These are phyloP conservation scores for Acephala macrosclerotiorum DNA, from an alignment of 2,329 filamentous ascomycete species.

Conservation along the genomic window DNA sequence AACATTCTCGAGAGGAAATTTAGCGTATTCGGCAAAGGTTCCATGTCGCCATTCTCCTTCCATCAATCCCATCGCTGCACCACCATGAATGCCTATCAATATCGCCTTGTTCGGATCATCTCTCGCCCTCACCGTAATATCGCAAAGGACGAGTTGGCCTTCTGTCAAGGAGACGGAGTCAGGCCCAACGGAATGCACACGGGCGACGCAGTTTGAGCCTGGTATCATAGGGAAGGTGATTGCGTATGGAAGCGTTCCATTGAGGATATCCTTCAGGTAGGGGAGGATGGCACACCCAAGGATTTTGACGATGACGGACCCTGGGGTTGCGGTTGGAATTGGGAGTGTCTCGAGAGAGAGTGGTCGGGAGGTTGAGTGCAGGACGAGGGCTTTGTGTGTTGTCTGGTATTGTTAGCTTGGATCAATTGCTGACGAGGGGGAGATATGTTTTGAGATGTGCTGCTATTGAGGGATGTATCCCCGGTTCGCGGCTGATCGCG, in stretches of 20 bases:
- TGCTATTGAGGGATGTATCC: background rate
- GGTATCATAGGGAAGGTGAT: conserved; percentile 43
- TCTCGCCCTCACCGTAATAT: conserved; percentile 46
- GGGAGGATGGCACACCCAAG: conserved; percentile 14
- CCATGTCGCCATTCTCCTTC: conserved; percentile 45
- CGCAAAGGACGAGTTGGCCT: conserved; percentile 47
- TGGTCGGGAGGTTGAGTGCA: conserved; percentile 18
- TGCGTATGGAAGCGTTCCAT: conserved; percentile 42
- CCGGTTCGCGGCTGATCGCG: too few relatives aligned
- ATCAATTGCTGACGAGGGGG: background rate
- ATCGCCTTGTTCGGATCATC: conserved; percentile 44
- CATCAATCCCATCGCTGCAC: conserved; percentile 41
- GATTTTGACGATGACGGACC: conserved; percentile 17
- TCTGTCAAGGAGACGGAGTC: conserved; percentile 43
- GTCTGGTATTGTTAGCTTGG: background rate
- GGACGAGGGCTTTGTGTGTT: conserved; percentile 20
- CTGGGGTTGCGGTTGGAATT: conserved; percentile 18
- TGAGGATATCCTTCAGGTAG: conserved; percentile 45
- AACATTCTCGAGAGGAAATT: conserved; percentile 48
- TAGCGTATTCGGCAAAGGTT: conserved; percentile 46
- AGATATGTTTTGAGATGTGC: background rate
- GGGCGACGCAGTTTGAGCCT: conserved; percentile 44
- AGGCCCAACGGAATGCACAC: conserved; percentile 43
- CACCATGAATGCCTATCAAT: conserved; percentile 44
- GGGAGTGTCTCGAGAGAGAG: conserved; percentile 18